phyloP scores from a whole-genome alignment of 768 basidiomycete genomes.

The Pulveroboletus sp. region DNA sequence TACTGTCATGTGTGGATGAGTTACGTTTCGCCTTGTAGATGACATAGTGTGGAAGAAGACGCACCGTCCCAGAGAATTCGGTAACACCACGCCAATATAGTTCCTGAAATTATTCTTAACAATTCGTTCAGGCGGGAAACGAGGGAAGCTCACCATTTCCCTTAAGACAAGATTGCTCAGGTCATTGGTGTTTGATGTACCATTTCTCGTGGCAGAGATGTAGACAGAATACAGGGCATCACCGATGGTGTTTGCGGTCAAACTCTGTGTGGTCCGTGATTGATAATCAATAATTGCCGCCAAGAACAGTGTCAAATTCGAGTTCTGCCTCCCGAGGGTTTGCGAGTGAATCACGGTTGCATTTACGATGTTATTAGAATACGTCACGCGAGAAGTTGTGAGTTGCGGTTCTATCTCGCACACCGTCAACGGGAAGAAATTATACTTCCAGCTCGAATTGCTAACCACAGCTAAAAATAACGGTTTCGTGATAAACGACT shows the following conservation, averaged over 20 bases:
- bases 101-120: neutral
- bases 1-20: neutral
- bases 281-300: conserved; percentile 7
- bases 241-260: conserved; percentile 14
- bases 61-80: conserved; percentile 17
- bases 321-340: neutral
- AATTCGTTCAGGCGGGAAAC: too few relatives aligned
- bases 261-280: conserved; percentile 8
- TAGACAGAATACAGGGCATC: conserved; percentile 16
- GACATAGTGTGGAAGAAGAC: neutral
- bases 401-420: conserved; percentile 9
- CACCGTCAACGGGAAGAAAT: conserved; percentile 7
- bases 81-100: conserved; percentile 15
- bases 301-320: conserved; percentile 11
- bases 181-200: neutral
- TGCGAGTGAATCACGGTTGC: neutral
- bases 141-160: conserved; percentile 1
- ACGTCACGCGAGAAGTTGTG: conserved; percentile 14
- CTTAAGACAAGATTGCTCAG: neutral
- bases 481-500: too few relatives aligned
- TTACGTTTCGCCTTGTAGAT: neutral
- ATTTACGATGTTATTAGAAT: conserved; percentile 2
- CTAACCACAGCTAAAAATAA: neutral
- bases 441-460: conserved; percentile 10
- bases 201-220: neutral